Evolutionary conservation across 2,329 filamentous ascomycete genomes (phyloP).

Genomic region (Epichloe sibirici): DNA sequence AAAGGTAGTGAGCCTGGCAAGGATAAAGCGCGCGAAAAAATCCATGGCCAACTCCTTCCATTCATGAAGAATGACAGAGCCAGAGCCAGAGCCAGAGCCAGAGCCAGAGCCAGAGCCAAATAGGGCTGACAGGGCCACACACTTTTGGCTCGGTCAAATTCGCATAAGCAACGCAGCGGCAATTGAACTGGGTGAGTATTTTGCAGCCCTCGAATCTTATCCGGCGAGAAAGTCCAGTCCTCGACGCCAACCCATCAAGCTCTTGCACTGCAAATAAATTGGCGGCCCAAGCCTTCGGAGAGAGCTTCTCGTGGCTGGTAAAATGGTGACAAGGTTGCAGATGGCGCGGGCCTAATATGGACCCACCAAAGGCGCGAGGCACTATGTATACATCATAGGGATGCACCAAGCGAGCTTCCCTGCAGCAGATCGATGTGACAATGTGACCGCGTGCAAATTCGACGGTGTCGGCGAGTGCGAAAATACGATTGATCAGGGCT

Average conservation of each 20-base stretch:
- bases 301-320: neutral
- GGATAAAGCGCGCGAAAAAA: neutral
- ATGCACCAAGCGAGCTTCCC: neutral
- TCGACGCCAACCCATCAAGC: neutral
- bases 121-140: neutral
- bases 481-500: neutral
- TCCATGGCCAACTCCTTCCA: neutral
- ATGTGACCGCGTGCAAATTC: neutral
- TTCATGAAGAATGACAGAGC: neutral
- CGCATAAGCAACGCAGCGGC: neutral
- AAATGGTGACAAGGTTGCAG: conserved; percentile 7
- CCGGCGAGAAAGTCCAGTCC: neutral
- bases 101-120: neutral
- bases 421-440: conserved; percentile 4
- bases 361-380: conserved; percentile 10
- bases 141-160: neutral
- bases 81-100: neutral
- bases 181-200: too few species aligned
- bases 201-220: too few species aligned
- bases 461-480: neutral
- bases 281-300: neutral
- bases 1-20: neutral
- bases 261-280: neutral
- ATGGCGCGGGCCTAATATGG: conserved; percentile 4
- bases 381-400: neutral